These are phyloP conservation scores for Phoenix dactylifera DNA, from an alignment of 176 grass and related monocot species.

Conservation along the genomic window DNA sequence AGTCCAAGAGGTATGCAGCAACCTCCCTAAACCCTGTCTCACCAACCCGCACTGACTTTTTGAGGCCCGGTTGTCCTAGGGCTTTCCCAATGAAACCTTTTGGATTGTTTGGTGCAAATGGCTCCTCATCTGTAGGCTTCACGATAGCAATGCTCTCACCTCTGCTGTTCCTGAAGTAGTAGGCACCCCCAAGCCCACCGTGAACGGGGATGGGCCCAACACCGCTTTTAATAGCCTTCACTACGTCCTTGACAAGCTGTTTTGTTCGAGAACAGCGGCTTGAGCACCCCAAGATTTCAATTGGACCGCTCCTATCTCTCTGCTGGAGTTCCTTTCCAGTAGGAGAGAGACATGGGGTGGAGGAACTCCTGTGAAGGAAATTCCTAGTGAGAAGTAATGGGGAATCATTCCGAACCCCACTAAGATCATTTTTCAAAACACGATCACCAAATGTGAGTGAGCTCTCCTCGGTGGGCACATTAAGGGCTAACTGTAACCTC, in stretches of 20 bases:
- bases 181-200: constrained; percentile 67
- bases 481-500: constrained; percentile 53
- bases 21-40: constrained; percentile 69
- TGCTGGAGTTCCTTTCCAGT: constrained; percentile 44
- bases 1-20: constrained; percentile 63
- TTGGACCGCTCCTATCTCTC: constrained; percentile 36
- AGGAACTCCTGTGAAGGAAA: constrained; percentile 62
- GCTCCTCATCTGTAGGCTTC: constrained; percentile 77
- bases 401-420: constrained; percentile 49
- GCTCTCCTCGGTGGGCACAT: constrained; percentile 56
- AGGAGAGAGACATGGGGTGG: constrained; percentile 60
- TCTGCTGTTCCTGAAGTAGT: constrained; percentile 59
- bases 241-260: constrained; percentile 63
- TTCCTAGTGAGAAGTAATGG: constrained; percentile 57
- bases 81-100: constrained; percentile 67
- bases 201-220: constrained; percentile 43
- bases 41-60: constrained; percentile 65
- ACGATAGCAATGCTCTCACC: constrained; percentile 63
- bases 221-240: constrained; percentile 48
- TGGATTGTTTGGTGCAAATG: constrained; percentile 78
- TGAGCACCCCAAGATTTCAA: constrained; percentile 53
- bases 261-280: constrained; percentile 30
- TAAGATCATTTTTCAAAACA: constrained; percentile 70
- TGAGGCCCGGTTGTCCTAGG: constrained; percentile 71
- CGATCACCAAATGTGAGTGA: constrained; percentile 58